A percentile compares a stretch with the other conserved stretches of the same genome.
Evolutionary conservation across 225 moss, liverwort and hornwort genomes (phyloP).

Genomic region (Pseudisothecium myosuroides): DNA sequence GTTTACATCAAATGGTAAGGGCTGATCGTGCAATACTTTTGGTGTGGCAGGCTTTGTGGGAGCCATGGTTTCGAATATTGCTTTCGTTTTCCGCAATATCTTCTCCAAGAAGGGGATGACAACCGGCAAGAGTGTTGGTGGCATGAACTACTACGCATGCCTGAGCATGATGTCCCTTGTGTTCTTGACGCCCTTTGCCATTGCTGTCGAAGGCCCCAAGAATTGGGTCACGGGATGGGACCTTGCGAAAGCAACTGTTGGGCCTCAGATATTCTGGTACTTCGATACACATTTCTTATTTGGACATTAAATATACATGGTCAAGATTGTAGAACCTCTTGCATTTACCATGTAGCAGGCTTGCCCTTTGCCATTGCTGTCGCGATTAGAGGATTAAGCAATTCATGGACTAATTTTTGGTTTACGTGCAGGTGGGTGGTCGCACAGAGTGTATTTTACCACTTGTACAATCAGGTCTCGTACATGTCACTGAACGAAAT

Average conservation of each 20-base stretch:
- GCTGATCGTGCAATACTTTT: background rate
- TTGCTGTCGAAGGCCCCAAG: slow-evolving; percentile 75
- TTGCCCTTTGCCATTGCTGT: background rate
- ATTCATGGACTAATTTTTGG: background rate
- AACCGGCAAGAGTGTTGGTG: slow-evolving; percentile 71
- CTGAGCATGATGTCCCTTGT: slow-evolving; percentile 74
- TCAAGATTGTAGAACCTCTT: background rate
- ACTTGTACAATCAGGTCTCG: slow-evolving; percentile 96
- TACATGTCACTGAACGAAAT: slow-evolving; percentile 99
- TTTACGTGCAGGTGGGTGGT: slow-evolving; percentile 70
- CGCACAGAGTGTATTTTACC: slow-evolving; percentile 93
- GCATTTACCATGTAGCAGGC: background rate
- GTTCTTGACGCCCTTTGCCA: slow-evolving; percentile 81
- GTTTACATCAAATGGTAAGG: background rate
- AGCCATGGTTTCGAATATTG: slow-evolving; percentile 93
- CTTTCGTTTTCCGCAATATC: slow-evolving; percentile 94
- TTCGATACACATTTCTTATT: background rate
- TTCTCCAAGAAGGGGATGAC: slow-evolving; percentile 96
- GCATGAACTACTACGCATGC: slow-evolving; percentile 95
- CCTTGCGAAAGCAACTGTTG: slow-evolving; percentile 45
- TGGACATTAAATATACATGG: background rate
- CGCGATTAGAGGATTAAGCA: too few species aligned
- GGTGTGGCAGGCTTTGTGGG: slow-evolving; percentile 77
- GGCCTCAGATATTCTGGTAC: slow-evolving; percentile 73
- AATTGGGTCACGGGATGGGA: slow-evolving; percentile 73